Evolutionary conservation across 805 yeast species (phyloP), one percentile per base, ranked within the genome.

Genomic region (Starmerella apis): DNA sequence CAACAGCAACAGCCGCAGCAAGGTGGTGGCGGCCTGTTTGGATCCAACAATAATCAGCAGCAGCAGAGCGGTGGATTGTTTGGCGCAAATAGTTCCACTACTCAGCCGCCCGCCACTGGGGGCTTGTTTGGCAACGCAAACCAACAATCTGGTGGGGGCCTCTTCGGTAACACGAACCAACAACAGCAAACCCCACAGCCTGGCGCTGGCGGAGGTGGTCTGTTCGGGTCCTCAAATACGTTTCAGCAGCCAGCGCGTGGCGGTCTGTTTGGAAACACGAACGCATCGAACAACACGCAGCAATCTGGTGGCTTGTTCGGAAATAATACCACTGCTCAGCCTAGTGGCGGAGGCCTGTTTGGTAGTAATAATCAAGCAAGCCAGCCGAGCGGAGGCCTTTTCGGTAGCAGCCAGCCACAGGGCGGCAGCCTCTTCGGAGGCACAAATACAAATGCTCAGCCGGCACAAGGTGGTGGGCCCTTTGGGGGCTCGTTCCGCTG

Each of bases 341-440:
- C n/a, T n/a, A n/a, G n/a, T n/a, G n/a, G n/a, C n/a, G n/a, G n/a
- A n/a, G n/a, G n/a, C n/a, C n/a, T 32, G 43, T 48, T 48, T 27
- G 51, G 51, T 13, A 13, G 16, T 6, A 39, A 42, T 27, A 41
- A 27, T 8, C 41, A 5, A 32, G 24, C 32, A 27, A 30, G 45
- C 28, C 32, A 13, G 35, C 31, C 5, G 11, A 18, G 45, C 31
- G 27, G 25, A 18, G 16, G 25, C 1, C 16, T 14, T 2, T 43
- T 31, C 22, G 46, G 24, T 23, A 33, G 37, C 37, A 33, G 20
- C n/a, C n/a, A n/a, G n/a, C n/a, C n/a, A n/a, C n/a, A 9, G 28
- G 16, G 44, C 27, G 27, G 25, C 41, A 5, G 25, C 27, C 27
- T 14, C 11, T 43, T 31, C n/a, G n/a, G n/a, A n/a, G n/a, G n/a